A percentile compares a stretch with the other conserved stretches of the same genome.
Conservation (phyloP, 371 early-diverging fungal species). For the Mucor velutinosus region DNA sequence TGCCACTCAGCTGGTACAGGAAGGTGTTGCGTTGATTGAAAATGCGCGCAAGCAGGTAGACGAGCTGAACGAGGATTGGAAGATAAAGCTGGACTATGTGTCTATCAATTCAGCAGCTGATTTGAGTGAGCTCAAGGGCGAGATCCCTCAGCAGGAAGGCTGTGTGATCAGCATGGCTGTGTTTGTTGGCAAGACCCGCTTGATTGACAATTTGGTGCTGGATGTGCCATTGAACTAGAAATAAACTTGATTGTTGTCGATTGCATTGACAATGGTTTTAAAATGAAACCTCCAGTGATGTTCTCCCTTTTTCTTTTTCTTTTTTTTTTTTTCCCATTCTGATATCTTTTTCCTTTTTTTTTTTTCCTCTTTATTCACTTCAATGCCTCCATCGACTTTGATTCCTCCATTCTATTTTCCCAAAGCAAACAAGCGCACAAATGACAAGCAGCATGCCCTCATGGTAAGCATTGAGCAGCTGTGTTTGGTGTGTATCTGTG, state of each 20-base stretch:
- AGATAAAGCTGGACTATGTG: conserved; percentile 81
- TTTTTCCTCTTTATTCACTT: background rate
- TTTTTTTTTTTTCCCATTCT: background rate
- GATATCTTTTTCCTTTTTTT: background rate
- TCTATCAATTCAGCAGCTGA: conserved; percentile 75
- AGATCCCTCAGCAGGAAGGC: conserved; percentile 56
- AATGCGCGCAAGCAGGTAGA: conserved; percentile 43
- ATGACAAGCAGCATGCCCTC: background rate
- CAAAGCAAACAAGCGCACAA: background rate
- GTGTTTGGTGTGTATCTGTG: background rate
- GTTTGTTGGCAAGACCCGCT: conserved; percentile 83
- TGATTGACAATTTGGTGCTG: conserved; percentile 84
- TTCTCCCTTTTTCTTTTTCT: background rate
- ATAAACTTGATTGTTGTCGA: background rate
- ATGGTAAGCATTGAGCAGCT: background rate
- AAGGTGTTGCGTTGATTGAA: conserved; percentile 45
- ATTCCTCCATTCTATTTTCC: background rate
- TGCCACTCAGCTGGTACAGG: conserved; percentile 53
- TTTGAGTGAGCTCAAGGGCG: conserved; percentile 23
- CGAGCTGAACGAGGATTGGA: conserved; percentile 42
- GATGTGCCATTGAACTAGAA: conserved; percentile 13
- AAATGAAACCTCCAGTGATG: background rate
- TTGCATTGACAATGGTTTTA: background rate
- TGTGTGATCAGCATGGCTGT: conserved; percentile 90
- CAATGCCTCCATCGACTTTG: background rate